Evolutionary conservation across 768 basidiomycete species (phyloP).

Genomic region (Daedaleopsis nitida): DNA sequence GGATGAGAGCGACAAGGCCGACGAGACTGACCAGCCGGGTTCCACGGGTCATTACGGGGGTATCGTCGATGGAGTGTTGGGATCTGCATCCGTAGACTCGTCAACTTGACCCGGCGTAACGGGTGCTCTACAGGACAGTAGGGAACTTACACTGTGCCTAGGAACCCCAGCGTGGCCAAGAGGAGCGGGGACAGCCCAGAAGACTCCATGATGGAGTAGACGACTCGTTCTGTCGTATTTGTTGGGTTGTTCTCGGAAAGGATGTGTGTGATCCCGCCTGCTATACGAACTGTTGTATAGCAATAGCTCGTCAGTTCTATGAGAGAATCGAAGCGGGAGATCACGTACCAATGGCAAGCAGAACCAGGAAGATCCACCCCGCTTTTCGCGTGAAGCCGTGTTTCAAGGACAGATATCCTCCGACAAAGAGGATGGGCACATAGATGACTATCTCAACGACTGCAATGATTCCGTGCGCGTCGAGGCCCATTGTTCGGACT

Average conservation of each 20-base stretch:
- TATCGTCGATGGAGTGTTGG: conserved; percentile 29
- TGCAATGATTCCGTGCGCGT: conserved; percentile 52
- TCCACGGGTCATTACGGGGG: conserved; percentile 4
- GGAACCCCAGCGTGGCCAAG: conserved; percentile 38
- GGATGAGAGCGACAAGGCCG: conserved; percentile 30
- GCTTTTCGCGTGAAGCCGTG: conserved; percentile 61
- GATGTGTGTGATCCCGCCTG: conserved; percentile 58
- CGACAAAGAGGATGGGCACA: conserved; percentile 51
- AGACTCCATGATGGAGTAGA: conserved; percentile 48
- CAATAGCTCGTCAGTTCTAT: neutral
- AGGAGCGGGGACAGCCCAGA: conserved; percentile 43
- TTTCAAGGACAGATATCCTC: conserved; percentile 46
- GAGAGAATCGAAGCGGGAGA: neutral
- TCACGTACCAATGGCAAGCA: conserved; percentile 54
- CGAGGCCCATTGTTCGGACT: conserved; percentile 30
- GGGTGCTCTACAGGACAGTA: neutral
- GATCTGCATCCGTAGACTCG: conserved; percentile 21
- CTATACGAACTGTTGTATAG: conserved; percentile 49
- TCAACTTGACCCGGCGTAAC: neutral
- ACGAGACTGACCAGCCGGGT: conserved; percentile 35
- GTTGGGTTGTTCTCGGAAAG: conserved; percentile 49
- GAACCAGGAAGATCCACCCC: conserved; percentile 68
- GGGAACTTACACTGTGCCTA: conserved; percentile 36
- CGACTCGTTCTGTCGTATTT: conserved; percentile 49
- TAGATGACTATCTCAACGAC: conserved; percentile 64